phyloP scores from a whole-genome alignment of 73 alveolate species.

The Tetrahymena elliotti region DNA sequence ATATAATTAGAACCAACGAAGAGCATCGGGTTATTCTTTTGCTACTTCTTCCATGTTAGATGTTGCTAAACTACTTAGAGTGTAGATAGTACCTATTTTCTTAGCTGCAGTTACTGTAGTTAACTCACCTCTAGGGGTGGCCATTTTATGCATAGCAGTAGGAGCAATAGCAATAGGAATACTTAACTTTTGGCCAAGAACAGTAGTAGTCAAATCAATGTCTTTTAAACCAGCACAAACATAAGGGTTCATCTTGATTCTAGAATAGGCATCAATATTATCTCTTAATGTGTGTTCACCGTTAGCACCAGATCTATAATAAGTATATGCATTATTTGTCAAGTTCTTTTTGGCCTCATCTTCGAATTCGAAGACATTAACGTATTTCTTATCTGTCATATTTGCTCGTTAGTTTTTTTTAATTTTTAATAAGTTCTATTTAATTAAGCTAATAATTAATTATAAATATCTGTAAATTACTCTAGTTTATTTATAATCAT shows the following conservation, averaged over 20 bases:
- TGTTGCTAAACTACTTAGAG: conserved; percentile 59
- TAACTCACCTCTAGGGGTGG: conserved; percentile 68
- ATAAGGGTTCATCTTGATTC: conserved; percentile 50
- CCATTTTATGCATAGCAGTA: conserved; percentile 66
- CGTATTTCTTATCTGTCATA: conserved; percentile 3
- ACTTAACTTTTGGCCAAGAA: conserved; percentile 52
- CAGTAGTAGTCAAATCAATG: conserved; percentile 44
- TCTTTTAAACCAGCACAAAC: conserved; percentile 49
- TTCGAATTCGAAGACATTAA: conserved; percentile 21
- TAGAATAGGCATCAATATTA: conserved; percentile 43
- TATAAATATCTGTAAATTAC: neutral
- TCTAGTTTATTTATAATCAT: neutral
- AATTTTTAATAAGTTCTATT: neutral
- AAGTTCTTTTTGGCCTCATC: conserved; percentile 6
- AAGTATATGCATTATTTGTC: conserved; percentile 27
- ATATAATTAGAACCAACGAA: conserved; percentile 30
- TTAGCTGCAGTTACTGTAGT: conserved; percentile 65
- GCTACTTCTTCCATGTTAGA: conserved; percentile 59
- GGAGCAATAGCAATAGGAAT: conserved; percentile 79
- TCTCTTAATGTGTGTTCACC: conserved; percentile 60
- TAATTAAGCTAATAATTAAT: too few relatives aligned
- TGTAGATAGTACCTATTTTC: conserved; percentile 31
- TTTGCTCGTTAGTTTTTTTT: neutral
- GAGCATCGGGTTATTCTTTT: conserved; percentile 38
- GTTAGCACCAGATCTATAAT: conserved; percentile 64